Evolutionary conservation across 108 stramenopile species (phyloP).

Genomic region (Cyclotella atomus): DNA sequence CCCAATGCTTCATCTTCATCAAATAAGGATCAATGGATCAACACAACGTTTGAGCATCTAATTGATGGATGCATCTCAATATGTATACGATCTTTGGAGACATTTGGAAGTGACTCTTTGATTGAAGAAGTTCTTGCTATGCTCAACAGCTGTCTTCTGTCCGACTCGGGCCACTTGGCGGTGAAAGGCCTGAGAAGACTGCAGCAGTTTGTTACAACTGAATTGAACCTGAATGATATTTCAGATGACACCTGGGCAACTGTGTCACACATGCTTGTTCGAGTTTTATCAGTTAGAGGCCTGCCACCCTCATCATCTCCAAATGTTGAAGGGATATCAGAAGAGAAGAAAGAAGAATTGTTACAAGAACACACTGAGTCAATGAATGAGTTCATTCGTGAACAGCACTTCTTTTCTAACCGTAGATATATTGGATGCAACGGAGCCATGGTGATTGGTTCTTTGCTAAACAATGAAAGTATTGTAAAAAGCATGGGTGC

Average conservation of each 20-base stretch:
- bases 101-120: conserved; percentile 65
- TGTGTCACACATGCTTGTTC: conserved; percentile 81
- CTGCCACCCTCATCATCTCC: conserved; percentile 48
- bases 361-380: conserved; percentile 48
- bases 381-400: conserved; percentile 73
- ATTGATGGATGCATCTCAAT: conserved; percentile 82
- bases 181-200: conserved; percentile 75
- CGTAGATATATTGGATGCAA: conserved; percentile 81
- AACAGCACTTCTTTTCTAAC: conserved; percentile 72
- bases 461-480: conserved; percentile 64
- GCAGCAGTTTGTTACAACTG: conserved; percentile 74
- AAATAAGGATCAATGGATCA: conserved; percentile 64
- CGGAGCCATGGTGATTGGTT: conserved; percentile 75
- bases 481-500: conserved; percentile 65
- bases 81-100: conserved; percentile 64
- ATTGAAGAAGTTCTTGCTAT: conserved; percentile 85
- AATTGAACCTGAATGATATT: conserved; percentile 56
- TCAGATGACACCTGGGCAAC: conserved; percentile 86
- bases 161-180: conserved; percentile 78
- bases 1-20: conserved; percentile 16
- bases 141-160: conserved; percentile 82
- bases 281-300: conserved; percentile 69
- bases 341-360: conserved; percentile 42
- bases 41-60: conserved; percentile 79
- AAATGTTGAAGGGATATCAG: conserved; percentile 34